These are phyloP conservation scores for Chiua virens DNA, from an alignment of 768 basidiomycete genomes.

Conservation along the genomic window DNA sequence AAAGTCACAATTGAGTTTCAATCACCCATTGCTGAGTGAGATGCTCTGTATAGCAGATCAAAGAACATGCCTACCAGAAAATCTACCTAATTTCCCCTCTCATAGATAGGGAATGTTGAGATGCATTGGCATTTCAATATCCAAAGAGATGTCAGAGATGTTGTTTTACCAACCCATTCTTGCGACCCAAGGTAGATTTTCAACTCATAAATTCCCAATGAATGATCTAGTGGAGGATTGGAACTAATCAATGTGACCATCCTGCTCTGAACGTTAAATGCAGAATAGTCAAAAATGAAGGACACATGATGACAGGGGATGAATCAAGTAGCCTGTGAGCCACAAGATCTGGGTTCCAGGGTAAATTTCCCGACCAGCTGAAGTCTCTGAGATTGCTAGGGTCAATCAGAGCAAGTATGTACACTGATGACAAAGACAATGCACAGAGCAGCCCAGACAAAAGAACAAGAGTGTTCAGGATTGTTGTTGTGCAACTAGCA, in stretches of 20 bases:
- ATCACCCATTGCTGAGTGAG: too few species aligned
- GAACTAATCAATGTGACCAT: conserved; percentile 63
- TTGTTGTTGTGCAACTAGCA: conserved; percentile 14
- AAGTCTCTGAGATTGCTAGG: conserved; percentile 34
- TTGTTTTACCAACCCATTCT: conserved; percentile 70
- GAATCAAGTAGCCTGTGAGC: conserved; percentile 55
- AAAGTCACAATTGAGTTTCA: too few species aligned
- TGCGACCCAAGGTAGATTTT: conserved; percentile 74
- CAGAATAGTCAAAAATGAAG: not conserved
- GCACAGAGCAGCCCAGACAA: conserved; percentile 48
- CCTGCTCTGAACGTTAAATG: conserved; percentile 36
- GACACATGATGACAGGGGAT: conserved; percentile 70
- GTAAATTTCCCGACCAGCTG: conserved; percentile 49
- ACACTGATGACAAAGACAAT: conserved; percentile 44
- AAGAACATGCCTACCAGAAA: too few species aligned
- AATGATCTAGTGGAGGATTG: not conserved
- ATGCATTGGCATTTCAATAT: too few species aligned
- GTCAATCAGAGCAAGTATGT: conserved; percentile 45
- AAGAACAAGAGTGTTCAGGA: conserved; percentile 34
- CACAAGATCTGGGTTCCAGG: conserved; percentile 58
- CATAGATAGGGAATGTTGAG: too few species aligned
- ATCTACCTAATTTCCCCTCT: too few species aligned
- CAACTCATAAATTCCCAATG: not conserved
- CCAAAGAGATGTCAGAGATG: conserved; percentile 68
- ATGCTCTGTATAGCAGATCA: too few species aligned